Evolutionary conservation across 2,329 filamentous ascomycete species (phyloP), one percentile per base, ranked within the genome.

Genomic region (Acrocalymma vagum): DNA sequence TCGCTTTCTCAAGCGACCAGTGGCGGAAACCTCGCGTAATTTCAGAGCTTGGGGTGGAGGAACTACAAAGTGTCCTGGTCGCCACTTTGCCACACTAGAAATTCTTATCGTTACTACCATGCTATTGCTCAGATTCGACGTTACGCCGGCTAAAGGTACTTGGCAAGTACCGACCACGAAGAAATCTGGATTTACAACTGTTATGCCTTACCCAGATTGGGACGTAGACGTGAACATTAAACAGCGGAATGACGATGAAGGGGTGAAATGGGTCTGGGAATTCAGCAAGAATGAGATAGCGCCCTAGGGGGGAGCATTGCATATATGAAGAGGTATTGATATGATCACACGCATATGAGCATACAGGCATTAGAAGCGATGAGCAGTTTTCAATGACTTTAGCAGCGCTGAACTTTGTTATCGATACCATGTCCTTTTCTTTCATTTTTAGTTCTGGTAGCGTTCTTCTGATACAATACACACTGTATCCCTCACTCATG

Each of bases 21-120:
- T n/a, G n/a, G 28, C 9, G 32, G 22, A 8, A 54, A 52, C 13
- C 47, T 42, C 6, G 51, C 40, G 2, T 58, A 51, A 0, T 67
- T 66, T 24, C 38, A n/a, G 62, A 4, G 48, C 39, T 1, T 68
- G 67, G 47, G 63, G 65, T 9, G 60, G 62, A 5, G 62, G 63
- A 2, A 23, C 42, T 31, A 22, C 54, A 34, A 29, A 68, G 1
- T 68, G 64, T 36, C 63, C 66, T 3, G 65, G 65, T 4, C 53
- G 63, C 4, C 62, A 68, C 38, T 69, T 68, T 38, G 62, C 64
- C 1, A 59, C 23, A 6, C 60, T 38, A 1, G 62, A 67, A 33
- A 58, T 69, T 13, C 25, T 65, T 5, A 32, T 65, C 7, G 47
- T 48, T 3, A 51, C 60, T 6, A 45, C 62, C 39, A 31, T 67